Percentiles rank a stretch among this genome's conserved stretches.
phyloP scores from a whole-genome alignment of 306 rosid species.

The Ormosia semicastrata region DNA sequence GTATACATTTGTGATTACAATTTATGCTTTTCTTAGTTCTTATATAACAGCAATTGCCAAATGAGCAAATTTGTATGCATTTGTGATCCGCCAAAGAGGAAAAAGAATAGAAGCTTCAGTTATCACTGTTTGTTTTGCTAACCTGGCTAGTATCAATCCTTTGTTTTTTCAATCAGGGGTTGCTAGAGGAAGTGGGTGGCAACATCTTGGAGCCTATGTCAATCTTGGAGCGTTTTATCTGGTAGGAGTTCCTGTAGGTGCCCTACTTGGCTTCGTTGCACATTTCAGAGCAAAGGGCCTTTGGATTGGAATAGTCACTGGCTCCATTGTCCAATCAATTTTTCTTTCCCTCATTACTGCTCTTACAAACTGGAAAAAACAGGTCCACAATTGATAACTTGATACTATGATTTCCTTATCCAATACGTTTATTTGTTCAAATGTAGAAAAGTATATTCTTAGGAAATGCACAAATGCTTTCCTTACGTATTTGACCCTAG shows the following conservation, averaged over 20 bases:
- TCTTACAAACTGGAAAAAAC: constrained; percentile 42
- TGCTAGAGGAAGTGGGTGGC: constrained; percentile 53
- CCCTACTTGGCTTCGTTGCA: constrained; percentile 28
- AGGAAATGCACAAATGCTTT: not conserved
- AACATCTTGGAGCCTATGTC: constrained; percentile 35
- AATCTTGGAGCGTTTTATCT: constrained; percentile 41
- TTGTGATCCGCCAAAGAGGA: too few relatives aligned
- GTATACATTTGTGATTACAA: not conserved
- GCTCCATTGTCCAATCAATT: constrained; percentile 35
- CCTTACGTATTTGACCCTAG: not conserved
- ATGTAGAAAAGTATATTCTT: not conserved
- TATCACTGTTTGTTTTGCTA: not conserved
- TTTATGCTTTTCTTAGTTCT: too few relatives aligned
- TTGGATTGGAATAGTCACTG: constrained; percentile 40
- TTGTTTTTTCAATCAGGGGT: not conserved
- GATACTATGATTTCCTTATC: not conserved
- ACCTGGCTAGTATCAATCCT: not conserved
- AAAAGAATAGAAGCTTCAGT: too few relatives aligned
- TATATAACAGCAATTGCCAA: too few relatives aligned
- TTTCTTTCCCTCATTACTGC: constrained; percentile 29
- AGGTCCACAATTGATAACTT: constrained; percentile 18
- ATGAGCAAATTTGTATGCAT: too few relatives aligned
- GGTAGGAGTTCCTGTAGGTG: constrained; percentile 36
- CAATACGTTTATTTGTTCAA: not conserved
- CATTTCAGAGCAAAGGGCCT: constrained; percentile 43